These are phyloP conservation scores for Coffea canephora DNA, from an alignment of 257 asterid species.

Conservation along the genomic window DNA sequence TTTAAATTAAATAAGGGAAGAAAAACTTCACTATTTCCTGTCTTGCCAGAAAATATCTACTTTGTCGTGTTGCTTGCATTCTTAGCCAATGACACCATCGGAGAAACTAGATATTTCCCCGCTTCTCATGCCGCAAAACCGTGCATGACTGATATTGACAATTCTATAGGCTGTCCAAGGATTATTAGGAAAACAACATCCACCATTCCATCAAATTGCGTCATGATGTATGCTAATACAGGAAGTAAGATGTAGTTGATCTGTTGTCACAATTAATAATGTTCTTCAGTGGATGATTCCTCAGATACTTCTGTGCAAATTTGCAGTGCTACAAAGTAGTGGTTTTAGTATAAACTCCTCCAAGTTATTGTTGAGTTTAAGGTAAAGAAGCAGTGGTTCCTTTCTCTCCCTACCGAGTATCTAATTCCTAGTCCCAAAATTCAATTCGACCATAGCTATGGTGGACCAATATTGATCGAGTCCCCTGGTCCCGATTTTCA, in stretches of 20 bases:
- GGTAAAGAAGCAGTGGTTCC: neutral
- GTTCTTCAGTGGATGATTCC: neutral
- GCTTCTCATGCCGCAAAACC: neutral
- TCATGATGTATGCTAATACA: neutral
- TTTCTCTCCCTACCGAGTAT: neutral
- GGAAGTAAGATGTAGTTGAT: neutral
- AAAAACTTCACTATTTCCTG: neutral
- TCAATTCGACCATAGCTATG: conserved; percentile 6
- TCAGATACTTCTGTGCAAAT: too few relatives aligned
- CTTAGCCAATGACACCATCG: neutral
- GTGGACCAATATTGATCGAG: conserved; percentile 20
- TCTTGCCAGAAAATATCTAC: conserved; percentile 13
- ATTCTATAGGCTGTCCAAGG: neutral
- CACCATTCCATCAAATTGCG: neutral
- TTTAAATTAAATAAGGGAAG: neutral
- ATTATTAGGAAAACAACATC: neutral
- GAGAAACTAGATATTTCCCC: neutral
- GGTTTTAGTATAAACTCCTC: too few relatives aligned
- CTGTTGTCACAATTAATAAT: neutral
- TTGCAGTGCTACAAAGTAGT: too few relatives aligned
- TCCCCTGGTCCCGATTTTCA: conserved; percentile 24
- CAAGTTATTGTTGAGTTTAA: neutral
- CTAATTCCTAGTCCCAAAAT: neutral
- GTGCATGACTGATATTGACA: neutral
- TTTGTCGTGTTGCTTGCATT: conserved; percentile 12